Base-by-base conservation (phyloP, 495 filamentous ascomycete species). In the Delitschia confertaspora region DNA sequence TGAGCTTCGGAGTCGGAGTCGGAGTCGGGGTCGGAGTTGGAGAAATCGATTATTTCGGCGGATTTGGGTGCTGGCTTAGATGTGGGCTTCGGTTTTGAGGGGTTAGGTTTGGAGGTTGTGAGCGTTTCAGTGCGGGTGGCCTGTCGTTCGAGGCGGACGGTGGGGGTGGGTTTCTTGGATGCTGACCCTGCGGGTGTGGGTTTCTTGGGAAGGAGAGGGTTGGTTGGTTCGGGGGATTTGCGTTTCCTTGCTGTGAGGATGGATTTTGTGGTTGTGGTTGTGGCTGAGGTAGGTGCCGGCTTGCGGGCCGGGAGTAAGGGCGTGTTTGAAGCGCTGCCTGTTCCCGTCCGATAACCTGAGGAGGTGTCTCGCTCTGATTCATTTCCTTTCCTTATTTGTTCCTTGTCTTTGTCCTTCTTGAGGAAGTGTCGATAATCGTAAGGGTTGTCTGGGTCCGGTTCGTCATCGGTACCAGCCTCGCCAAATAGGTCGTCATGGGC, bases 381-480 rank as follows among this genome's bases (percentile, higher is more conserved):
- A 18, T 49, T 31, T 24, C 36, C 49, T 9, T 16, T 65, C 69
- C 33, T 53, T n/a, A n/a, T n/a, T n/a, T n/a, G n/a, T n/a, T 23
- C 38, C 49, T 30, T 61, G 51, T 50, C 70, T 66, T 22, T 64
- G n/a, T n/a, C n/a, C 59, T 13, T 53, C 51, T 45, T 69, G 65
- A 76, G 68, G 50, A 77, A 78, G 52, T 78, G 74, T 7, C 74
- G 70, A 51, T 66, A 76, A 55, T 78, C 73, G 42, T 71, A 78
- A 11, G 74, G 74, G 38, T 78, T 78, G 46, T 63, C 60, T 0
- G 68, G 63, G 40, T 75, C 73, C 1, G 73, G 65, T 4, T 42
- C 49, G 2, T 32, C 42, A 18, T 60, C 62, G 7, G 65, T 66
- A 24, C 60, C 64, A 24, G 53, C 54, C 33, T 59, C 61, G 20